Base-by-base conservation (phyloP, 176 grass and related monocot species). In the Oryza punctata region DNA sequence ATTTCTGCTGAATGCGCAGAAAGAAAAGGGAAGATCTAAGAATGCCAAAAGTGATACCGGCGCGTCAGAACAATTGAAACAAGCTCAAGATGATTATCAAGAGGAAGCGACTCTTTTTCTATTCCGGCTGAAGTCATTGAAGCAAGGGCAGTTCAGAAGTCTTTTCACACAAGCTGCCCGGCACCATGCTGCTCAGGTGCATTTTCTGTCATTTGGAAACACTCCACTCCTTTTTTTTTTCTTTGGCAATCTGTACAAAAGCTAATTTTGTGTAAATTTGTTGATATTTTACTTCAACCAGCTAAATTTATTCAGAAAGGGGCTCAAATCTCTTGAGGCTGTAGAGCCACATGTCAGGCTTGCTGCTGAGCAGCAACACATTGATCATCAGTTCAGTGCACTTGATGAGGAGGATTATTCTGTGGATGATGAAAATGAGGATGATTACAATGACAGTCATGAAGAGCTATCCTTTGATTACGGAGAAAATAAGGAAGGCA, bases 131-230 rank as follows among this genome's bases (percentile, higher is more conserved):
- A 98, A 98, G 85, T 98, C 96, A 81, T 78, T 98, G 73, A 98
- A 98, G 72, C 96, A 98, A 78, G 96, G 96, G 67, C 96, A 98
- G 69, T 93, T 93, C 65, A 85, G 96, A 72, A 98, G 96, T 90
- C 93, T 98, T 80, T 91, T 98, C 74, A 98, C 96, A 65, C 96
- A 98, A 77, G 96, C 96, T 84, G 89, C 87, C 77, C 96, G 96
- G 41, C 96, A 98, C 85, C 93, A 98, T 91, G 96, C 96, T 28
- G 89, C 93, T 11, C 96, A 98, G 92, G 96, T 92, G 73, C 47
- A 74, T n/a, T 82, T 78, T 81, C 76, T 35, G 47, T 88, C 26
- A 67, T 28, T 59, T 67, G 11, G 7, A 73, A 86, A 47, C 66
- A 32, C 9, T 28, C 59, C 37, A 37, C 27, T 45, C 73, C 29